Evolutionary conservation across 768 basidiomycete genomes (phyloP), one percentile per base, ranked within the genome.

Genomic region (Trametes punicea): DNA sequence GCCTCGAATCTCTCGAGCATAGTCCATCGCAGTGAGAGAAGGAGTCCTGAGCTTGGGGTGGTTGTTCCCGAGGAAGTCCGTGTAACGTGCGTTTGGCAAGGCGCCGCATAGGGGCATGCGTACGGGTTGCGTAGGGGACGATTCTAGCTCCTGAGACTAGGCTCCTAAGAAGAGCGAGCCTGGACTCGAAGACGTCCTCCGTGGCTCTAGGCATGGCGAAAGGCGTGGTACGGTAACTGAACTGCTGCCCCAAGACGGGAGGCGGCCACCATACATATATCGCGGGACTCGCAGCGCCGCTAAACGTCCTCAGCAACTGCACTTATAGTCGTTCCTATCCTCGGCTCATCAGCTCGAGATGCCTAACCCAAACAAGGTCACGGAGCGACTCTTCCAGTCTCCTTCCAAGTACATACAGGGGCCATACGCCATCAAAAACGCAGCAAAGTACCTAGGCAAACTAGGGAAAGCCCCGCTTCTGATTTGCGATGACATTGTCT

Each of bases 401-500:
- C 69, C 69, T 2, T 67, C 65, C 25, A 70, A 70, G 60, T 70
- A 70, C 63, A 70, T 70, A 29, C 69, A 70, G 54, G 69, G 69
- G 11, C 69, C 69, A 1, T 62, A 65, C 40, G 69, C 69, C 34
- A 67, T 70, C 55, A 65, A 67, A 25, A 68, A 70, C 39, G 69
- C 67, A 1, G 62, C 65, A 1, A 62, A 65, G 39, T 70, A 70
- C 49, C 63, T 70, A 25, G 56, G 57, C 4, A 33, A 57, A 5
- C 53, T 68, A 36, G 69, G 69, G 13, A 62, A 61, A 3, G 41
- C 63, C 0, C 69, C 69, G 0, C 59, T 70, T 2, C 50, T 70
- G 20, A 52, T 67, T 11, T 62, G 56, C 36, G 69, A 70, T 52
- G 61, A 68, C 10, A 59, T 70, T 31, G 69, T 70, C 38, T 67